Conservation (phyloP, 1,139 yeast species). For the Geotrichum carabidarum region DNA sequence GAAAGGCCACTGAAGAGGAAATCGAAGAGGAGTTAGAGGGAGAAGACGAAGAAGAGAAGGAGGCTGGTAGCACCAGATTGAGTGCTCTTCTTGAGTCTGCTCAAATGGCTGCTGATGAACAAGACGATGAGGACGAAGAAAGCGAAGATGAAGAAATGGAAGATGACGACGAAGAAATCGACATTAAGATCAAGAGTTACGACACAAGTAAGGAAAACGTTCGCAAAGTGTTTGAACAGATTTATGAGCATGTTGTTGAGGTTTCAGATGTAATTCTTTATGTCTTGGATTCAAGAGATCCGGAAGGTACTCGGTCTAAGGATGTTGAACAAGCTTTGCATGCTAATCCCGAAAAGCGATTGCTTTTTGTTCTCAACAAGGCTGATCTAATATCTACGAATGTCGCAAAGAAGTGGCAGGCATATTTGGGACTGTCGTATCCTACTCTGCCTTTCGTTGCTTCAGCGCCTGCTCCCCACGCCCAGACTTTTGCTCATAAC, state of each 20-base stretch:
- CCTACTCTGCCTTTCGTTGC: slow-evolving; percentile 84
- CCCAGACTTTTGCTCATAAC: slow-evolving; percentile 70
- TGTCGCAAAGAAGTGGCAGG: slow-evolving; percentile 78
- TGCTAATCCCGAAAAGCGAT: slow-evolving; percentile 73
- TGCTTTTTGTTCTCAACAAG: slow-evolving; percentile 81
- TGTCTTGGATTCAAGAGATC: slow-evolving; percentile 87
- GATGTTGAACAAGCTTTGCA: slow-evolving; percentile 87
- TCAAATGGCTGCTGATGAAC: slow-evolving; percentile 68
- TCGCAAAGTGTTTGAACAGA: slow-evolving; percentile 62
- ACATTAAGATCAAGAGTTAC: slow-evolving; percentile 17
- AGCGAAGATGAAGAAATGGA: slow-evolving; percentile 32
- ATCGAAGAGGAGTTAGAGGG: slow-evolving; percentile 42
- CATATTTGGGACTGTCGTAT: slow-evolving; percentile 71
- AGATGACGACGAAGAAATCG: slow-evolving; percentile 22
- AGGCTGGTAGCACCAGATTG: slow-evolving; percentile 47
- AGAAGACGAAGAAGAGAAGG: slow-evolving; percentile 12
- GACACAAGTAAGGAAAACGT: slow-evolving; percentile 54
- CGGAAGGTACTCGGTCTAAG: slow-evolving; percentile 88
- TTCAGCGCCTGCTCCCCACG: slow-evolving; percentile 48
- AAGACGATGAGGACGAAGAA: slow-evolving; percentile 41
- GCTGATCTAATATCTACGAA: slow-evolving; percentile 87
- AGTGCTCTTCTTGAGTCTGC: slow-evolving; percentile 89
- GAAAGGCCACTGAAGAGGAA: neutral
- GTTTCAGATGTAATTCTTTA: slow-evolving; percentile 62
- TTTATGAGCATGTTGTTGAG: slow-evolving; percentile 83